Percentiles rank a stretch among this genome's conserved stretches.
phyloP scores from a whole-genome alignment of 495 filamentous ascomycete species.

The Aspergillus asperescens region DNA sequence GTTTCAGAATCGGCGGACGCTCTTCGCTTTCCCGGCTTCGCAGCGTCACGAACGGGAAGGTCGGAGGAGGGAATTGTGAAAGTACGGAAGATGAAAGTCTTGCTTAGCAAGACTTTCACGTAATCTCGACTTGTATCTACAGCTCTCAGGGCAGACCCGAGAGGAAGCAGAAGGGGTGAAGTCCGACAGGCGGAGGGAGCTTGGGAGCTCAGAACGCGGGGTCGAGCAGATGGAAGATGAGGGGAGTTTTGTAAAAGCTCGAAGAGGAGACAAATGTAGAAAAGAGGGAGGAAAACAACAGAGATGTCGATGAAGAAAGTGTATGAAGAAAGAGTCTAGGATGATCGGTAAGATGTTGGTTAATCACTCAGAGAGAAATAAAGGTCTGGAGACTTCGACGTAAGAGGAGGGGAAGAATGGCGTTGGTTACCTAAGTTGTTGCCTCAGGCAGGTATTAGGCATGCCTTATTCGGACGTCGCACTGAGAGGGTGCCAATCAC shows the following conservation, averaged over 20 bases:
- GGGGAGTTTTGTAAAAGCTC: background rate
- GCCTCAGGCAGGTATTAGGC: background rate
- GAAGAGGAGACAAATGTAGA: background rate
- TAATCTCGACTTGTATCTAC: slow-evolving; percentile 26
- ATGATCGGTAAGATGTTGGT: background rate
- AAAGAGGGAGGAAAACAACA: slow-evolving; percentile 12
- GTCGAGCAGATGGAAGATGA: background rate
- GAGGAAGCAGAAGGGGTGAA: slow-evolving; percentile 26
- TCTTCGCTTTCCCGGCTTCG: slow-evolving; percentile 80
- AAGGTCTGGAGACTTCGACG: slow-evolving; percentile 20
- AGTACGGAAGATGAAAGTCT: slow-evolving; percentile 41
- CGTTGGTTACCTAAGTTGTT: slow-evolving; percentile 2
- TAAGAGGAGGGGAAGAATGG: slow-evolving; percentile 29
- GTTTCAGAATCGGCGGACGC: slow-evolving; percentile 61
- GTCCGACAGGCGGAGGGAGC: slow-evolving; percentile 16
- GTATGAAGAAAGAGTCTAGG: slow-evolving; percentile 13
- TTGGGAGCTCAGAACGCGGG: slow-evolving; percentile 5
- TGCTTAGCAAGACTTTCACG: slow-evolving; percentile 52
- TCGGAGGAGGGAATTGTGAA: slow-evolving; percentile 54
- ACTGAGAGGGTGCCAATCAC: background rate
- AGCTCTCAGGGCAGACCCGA: slow-evolving; percentile 29
- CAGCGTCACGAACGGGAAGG: slow-evolving; percentile 49
- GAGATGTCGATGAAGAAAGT: slow-evolving; percentile 15
- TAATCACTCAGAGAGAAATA: background rate
- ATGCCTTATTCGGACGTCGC: no score